Evolutionary conservation across 495 filamentous ascomycete genomes (phyloP).

Genomic region (Podospora appendiculata): DNA sequence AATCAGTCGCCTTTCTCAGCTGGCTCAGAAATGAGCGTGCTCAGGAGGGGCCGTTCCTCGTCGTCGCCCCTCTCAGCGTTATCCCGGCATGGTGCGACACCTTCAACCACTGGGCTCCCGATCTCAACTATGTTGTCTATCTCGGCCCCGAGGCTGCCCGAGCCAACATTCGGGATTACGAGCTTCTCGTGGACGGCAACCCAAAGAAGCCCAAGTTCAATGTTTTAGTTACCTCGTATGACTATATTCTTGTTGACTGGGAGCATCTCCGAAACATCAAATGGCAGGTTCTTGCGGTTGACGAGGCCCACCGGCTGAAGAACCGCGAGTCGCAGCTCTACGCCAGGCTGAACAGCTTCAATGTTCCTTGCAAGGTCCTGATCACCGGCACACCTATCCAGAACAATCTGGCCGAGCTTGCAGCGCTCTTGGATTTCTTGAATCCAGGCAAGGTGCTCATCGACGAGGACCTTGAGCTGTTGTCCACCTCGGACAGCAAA

Average conservation of each 20-base stretch:
- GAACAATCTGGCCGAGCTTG: constrained; percentile 88
- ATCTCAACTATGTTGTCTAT: constrained; percentile 95
- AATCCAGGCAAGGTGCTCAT: constrained; percentile 83
- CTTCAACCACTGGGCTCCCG: constrained; percentile 92
- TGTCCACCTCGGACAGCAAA: constrained; percentile 34
- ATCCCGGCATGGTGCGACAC: constrained; percentile 98
- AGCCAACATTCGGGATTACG: constrained; percentile 74
- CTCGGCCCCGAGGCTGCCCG: constrained; percentile 79
- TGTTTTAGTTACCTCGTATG: constrained; percentile 89
- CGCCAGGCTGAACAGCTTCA: constrained; percentile 72
- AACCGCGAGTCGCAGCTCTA: constrained; percentile 93
- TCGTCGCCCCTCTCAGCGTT: constrained; percentile 90
- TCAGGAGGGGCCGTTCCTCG: constrained; percentile 91
- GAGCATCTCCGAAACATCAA: constrained; percentile 76
- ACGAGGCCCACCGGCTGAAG: constrained; percentile 95
- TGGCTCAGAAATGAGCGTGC: constrained; percentile 89
- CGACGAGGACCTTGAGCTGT: constrained; percentile 75
- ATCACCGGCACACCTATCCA: constrained; percentile 98
- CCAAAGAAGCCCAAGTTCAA: constrained; percentile 85
- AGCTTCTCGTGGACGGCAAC: constrained; percentile 78
- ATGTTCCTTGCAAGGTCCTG: constrained; percentile 74
- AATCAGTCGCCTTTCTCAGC: constrained; percentile 94
- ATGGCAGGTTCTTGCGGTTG: constrained; percentile 94
- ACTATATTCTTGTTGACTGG: constrained; percentile 79
- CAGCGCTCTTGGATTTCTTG: constrained; percentile 88